A percentile compares a stretch with the other conserved stretches of the same genome.
These are phyloP conservation scores for Leccinum pellstonianum DNA, from an alignment of 768 basidiomycete species.

Conservation along the genomic window DNA sequence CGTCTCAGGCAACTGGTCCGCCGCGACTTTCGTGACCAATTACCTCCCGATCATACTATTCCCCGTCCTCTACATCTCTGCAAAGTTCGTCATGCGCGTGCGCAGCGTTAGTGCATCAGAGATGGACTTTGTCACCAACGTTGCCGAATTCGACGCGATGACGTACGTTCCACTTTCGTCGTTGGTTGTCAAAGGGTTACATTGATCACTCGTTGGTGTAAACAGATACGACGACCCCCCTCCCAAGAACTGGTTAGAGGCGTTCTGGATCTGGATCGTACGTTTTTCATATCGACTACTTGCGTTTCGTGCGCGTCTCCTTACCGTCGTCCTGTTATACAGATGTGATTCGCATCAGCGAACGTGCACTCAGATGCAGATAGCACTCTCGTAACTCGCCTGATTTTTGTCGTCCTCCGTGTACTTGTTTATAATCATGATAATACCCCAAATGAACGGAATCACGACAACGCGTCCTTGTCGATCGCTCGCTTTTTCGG, in stretches of 20 bases:
- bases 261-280: slow-evolving; percentile 31
- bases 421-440: neutral
- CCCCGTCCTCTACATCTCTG: slow-evolving; percentile 43
- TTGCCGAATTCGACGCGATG: slow-evolving; percentile 31
- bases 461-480: neutral
- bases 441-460: neutral
- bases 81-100: slow-evolving; percentile 18
- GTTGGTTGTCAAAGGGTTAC: neutral
- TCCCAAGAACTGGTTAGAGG: slow-evolving; percentile 27
- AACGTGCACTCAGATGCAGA: neutral
- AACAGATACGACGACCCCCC: slow-evolving; percentile 28
- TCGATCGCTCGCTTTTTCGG: neutral
- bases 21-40: slow-evolving; percentile 41
- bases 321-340: neutral
- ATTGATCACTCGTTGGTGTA: neutral
- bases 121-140: slow-evolving; percentile 29
- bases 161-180: slow-evolving; percentile 19
- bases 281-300: neutral
- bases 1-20: slow-evolving; percentile 38
- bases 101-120: slow-evolving; percentile 5
- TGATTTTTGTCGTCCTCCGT: neutral
- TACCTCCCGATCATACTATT: slow-evolving; percentile 44
- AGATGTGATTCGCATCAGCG: slow-evolving; percentile 9
- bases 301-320: neutral
- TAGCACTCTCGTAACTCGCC: neutral